Percentiles rank a stretch among this genome's conserved stretches.
phyloP scores from a whole-genome alignment of 2,329 filamentous ascomycete species.

The Diaporthe helianthi region DNA sequence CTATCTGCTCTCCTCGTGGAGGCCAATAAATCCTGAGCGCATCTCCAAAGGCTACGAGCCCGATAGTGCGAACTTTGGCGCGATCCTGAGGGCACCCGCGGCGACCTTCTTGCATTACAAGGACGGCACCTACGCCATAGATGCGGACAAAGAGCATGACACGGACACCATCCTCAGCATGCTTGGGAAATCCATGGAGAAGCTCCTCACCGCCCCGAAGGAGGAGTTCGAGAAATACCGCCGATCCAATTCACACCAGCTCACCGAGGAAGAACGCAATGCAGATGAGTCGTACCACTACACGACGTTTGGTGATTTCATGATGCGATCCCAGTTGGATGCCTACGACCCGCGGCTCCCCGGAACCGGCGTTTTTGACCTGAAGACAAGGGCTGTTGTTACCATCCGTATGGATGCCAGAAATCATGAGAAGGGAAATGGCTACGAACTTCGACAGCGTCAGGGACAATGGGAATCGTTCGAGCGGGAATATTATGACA shows the following conservation, averaged over 20 bases:
- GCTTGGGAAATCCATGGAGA: slow-evolving; percentile 96
- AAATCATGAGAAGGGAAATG: slow-evolving; percentile 75
- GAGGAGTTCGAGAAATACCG: slow-evolving; percentile 88
- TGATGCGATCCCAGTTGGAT: slow-evolving; percentile 95
- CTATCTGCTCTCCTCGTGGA: slow-evolving; percentile 85
- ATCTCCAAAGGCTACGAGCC: slow-evolving; percentile 72
- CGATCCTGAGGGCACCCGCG: slow-evolving; percentile 73
- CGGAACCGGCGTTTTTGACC: slow-evolving; percentile 91
- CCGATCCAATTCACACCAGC: slow-evolving; percentile 68
- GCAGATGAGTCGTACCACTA: slow-evolving; percentile 86
- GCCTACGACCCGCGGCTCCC: slow-evolving; percentile 86
- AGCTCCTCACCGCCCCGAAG: slow-evolving; percentile 83
- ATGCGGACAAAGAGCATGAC: slow-evolving; percentile 93
- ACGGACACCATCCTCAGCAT: slow-evolving; percentile 85
- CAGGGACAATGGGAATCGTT: slow-evolving; percentile 88
- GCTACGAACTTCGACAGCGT: slow-evolving; percentile 83
- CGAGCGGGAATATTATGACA: slow-evolving; percentile 95
- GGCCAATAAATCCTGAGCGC: slow-evolving; percentile 70
- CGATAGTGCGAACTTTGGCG: slow-evolving; percentile 72
- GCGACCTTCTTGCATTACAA: slow-evolving; percentile 84
- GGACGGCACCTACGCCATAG: slow-evolving; percentile 89
- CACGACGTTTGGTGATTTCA: slow-evolving; percentile 82
- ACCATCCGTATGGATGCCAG: slow-evolving; percentile 86
- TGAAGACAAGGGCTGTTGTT: slow-evolving; percentile 93
- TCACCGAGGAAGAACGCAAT: slow-evolving; percentile 74